phyloP scores from a whole-genome alignment of 108 stramenopile species.

The Stephanodiscus triporus region DNA sequence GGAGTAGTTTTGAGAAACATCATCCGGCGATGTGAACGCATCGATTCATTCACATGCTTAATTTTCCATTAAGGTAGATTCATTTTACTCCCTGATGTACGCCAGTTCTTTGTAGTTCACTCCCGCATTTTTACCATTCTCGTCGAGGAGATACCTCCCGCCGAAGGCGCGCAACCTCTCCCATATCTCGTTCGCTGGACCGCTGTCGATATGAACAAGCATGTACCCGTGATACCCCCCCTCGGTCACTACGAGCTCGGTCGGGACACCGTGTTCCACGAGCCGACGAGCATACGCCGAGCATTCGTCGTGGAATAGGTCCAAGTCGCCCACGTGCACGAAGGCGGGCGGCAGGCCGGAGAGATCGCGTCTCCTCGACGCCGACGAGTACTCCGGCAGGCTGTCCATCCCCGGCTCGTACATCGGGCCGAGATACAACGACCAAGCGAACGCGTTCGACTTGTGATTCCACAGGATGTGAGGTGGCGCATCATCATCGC shows the following conservation, averaged over 20 bases:
- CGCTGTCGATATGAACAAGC: constrained; percentile 21
- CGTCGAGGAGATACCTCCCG: constrained; percentile 7
- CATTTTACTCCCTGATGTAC: too few species aligned
- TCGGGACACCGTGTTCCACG: constrained; percentile 20
- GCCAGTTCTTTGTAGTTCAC: too few species aligned
- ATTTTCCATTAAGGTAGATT: too few species aligned
- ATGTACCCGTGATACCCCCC: constrained; percentile 40
- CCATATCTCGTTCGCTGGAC: constrained; percentile 21
- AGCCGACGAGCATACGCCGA: constrained; percentile 25
- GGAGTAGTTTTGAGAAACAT: too few species aligned
- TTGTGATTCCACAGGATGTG: constrained; percentile 36
- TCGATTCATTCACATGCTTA: too few species aligned
- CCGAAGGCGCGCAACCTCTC: constrained; percentile 19
- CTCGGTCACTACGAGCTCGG: constrained; percentile 21
- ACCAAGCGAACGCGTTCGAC: constrained; percentile 38
- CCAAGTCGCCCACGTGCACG: constrained; percentile 26
- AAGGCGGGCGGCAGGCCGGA: constrained; percentile 37
- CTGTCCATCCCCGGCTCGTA: constrained; percentile 16
- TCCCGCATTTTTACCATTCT: too few species aligned
- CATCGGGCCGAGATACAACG: constrained; percentile 19
- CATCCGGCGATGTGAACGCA: too few species aligned
- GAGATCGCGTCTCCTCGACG: constrained; percentile 24
- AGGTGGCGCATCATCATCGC: constrained; percentile 5
- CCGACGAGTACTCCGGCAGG: constrained; percentile 29
- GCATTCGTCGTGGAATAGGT: constrained; percentile 37